These are phyloP conservation scores for Mycena citricolor DNA, from an alignment of 1,284 basidiomycete species.

Conservation along the genomic window DNA sequence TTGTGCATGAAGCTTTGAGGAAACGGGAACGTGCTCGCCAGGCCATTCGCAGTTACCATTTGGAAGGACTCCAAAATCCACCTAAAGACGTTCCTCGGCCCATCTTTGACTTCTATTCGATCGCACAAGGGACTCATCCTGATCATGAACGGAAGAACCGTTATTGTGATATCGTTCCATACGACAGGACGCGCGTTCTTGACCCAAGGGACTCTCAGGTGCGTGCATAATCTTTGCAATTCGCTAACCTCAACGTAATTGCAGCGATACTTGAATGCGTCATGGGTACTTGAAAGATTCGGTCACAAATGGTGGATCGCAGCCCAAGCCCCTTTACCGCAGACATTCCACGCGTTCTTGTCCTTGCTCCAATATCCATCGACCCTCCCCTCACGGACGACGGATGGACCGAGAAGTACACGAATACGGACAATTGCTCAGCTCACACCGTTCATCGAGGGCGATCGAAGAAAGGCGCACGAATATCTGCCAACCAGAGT, in stretches of 20 bases:
- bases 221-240: conserved; percentile 11
- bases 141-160: conserved; percentile 57
- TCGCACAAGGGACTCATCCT: conserved; percentile 45
- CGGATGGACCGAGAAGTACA: conserved; percentile 28
- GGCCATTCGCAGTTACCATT: conserved; percentile 30
- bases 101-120: conserved; percentile 51
- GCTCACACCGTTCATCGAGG: conserved; percentile 69
- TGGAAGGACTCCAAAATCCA: conserved; percentile 17
- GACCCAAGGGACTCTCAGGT: conserved; percentile 32
- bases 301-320: conserved; percentile 83
- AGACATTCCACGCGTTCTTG: conserved; percentile 73
- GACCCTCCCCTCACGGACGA: conserved; percentile 36
- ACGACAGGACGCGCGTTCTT: conserved; percentile 73
- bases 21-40: conserved; percentile 34
- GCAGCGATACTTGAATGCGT: conserved; percentile 75
- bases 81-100: conserved; percentile 24
- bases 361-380: conserved; percentile 58
- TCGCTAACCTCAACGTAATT: conserved; percentile 11
- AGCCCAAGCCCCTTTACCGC: conserved; percentile 73
- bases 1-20: conserved; percentile 5
- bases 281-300: conserved; percentile 71
- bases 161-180: conserved; percentile 73
- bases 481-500: conserved; percentile 66
- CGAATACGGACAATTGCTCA: conserved; percentile 76
- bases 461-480: conserved; percentile 68